Percentiles rank a stretch among this genome's conserved stretches.
phyloP scores from a whole-genome alignment of 176 grass and related monocot species.

The Paspalum notatum region DNA sequence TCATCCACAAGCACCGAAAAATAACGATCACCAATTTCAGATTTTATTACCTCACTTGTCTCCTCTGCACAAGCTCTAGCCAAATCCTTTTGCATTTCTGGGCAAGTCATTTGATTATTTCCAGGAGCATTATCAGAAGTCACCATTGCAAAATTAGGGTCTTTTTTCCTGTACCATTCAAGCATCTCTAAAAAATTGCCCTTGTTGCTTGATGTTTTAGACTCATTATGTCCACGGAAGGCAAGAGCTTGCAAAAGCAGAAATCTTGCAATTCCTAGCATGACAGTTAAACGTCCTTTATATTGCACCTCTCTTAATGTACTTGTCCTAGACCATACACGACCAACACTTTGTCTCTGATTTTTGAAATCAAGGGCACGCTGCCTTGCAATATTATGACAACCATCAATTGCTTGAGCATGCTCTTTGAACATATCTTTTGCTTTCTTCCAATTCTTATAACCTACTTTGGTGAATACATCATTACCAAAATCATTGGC shows the following conservation, averaged over 20 bases:
- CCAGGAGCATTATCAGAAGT: too few relatives aligned
- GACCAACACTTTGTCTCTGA: background rate
- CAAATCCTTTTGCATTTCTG: background rate
- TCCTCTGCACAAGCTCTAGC: background rate
- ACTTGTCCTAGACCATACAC: background rate
- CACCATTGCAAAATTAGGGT: too few relatives aligned
- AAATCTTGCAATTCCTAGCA: background rate
- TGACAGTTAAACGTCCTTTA: background rate
- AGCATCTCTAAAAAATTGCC: too few relatives aligned
- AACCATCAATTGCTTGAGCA: too few relatives aligned
- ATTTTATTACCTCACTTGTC: background rate
- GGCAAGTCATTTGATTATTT: background rate
- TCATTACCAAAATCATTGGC: too few relatives aligned
- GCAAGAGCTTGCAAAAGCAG: background rate
- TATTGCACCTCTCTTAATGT: background rate
- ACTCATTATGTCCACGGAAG: background rate
- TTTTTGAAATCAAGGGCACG: background rate
- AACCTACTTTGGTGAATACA: too few relatives aligned
- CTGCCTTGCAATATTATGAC: too few relatives aligned
- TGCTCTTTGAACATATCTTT: too few relatives aligned
- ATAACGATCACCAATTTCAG: background rate
- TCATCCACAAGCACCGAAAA: background rate
- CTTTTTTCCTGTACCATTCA: too few relatives aligned
- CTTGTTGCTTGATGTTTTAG: too few relatives aligned
- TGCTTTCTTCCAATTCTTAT: too few relatives aligned